Evolutionary conservation across 306 rosid species (phyloP).

Genomic region (Acacia acuminata): DNA sequence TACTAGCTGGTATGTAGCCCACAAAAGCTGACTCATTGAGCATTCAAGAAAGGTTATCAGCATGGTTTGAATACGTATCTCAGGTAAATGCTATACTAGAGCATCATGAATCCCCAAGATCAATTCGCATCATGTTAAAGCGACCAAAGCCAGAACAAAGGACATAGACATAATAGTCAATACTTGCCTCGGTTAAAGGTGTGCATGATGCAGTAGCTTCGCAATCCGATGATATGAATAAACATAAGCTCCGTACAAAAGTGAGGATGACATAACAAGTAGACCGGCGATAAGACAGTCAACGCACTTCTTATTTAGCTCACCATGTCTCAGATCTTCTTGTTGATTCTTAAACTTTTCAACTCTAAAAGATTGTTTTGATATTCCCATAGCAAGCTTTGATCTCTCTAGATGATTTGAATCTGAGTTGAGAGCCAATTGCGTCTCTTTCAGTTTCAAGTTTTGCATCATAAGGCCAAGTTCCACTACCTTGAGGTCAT

Average conservation of each 20-base stretch:
- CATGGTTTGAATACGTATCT: background rate
- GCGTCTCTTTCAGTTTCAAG: conserved; percentile 56
- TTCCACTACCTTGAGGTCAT: conserved; percentile 69
- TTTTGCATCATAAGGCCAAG: conserved; percentile 54
- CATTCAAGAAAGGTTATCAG: background rate
- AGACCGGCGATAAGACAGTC: conserved; percentile 89
- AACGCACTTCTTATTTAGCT: conserved; percentile 67
- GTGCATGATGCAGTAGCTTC: conserved; percentile 75
- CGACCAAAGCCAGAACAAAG: background rate
- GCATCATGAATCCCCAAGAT: no score
- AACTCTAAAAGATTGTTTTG: conserved; percentile 69
- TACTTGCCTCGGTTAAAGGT: conserved; percentile 66
- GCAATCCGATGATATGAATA: conserved; percentile 59
- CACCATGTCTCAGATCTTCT: conserved; percentile 72
- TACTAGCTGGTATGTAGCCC: background rate
- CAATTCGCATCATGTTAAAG: no score
- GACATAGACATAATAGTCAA: background rate
- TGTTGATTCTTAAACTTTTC: conserved; percentile 77
- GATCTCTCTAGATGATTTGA: conserved; percentile 63
- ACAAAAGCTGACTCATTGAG: conserved; percentile 13
- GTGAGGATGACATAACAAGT: conserved; percentile 65
- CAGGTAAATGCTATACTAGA: background rate
- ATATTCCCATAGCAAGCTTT: conserved; percentile 66
- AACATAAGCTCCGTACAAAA: conserved; percentile 67
- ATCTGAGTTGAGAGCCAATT: conserved; percentile 52